These are phyloP conservation scores for Heterobasidion occidentale DNA, from an alignment of 1,284 basidiomycete genomes.

Conservation along the genomic window DNA sequence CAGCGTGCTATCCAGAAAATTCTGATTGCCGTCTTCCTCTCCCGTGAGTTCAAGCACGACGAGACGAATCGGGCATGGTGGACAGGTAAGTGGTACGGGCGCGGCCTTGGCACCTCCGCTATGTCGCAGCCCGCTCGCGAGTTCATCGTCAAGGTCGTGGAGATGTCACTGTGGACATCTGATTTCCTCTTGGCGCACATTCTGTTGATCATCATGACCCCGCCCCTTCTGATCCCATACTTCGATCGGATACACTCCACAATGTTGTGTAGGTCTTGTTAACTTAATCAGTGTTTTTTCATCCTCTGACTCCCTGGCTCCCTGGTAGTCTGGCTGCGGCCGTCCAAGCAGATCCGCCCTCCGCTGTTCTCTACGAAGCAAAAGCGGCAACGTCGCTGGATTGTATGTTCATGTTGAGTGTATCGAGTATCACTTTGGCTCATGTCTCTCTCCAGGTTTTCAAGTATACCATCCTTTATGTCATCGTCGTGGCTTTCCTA, in stretches of 20 bases:
- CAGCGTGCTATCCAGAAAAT: conserved; percentile 92
- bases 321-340: conserved; percentile 73
- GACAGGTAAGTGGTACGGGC: conserved; percentile 98
- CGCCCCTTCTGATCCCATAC: conserved; percentile 82
- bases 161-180: conserved; percentile 91
- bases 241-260: conserved; percentile 85
- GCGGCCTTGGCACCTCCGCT: conserved; percentile 80
- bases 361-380: conserved; percentile 94
- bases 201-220: conserved; percentile 78
- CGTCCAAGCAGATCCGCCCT: conserved; percentile 89
- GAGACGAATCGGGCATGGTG: conserved; percentile 97
- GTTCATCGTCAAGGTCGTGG: conserved; percentile 95
- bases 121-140: conserved; percentile 93
- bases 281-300: conserved; percentile 12
- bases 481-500: conserved; percentile 71
- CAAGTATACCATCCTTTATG: conserved; percentile 83
- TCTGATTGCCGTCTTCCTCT: conserved; percentile 86
- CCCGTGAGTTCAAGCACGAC: conserved; percentile 94
- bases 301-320: conserved; percentile 1
- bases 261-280: conserved; percentile 63
- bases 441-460: conserved; percentile 38
- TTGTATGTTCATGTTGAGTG: conserved; percentile 41
- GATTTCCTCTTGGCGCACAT: conserved; percentile 84
- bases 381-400: conserved; percentile 86
- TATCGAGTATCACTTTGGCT: conserved; percentile 1